A percentile compares a stretch with the other conserved stretches of the same genome.
Conservation (phyloP, 441 rosid species). For the Sinapis alba region DNA sequence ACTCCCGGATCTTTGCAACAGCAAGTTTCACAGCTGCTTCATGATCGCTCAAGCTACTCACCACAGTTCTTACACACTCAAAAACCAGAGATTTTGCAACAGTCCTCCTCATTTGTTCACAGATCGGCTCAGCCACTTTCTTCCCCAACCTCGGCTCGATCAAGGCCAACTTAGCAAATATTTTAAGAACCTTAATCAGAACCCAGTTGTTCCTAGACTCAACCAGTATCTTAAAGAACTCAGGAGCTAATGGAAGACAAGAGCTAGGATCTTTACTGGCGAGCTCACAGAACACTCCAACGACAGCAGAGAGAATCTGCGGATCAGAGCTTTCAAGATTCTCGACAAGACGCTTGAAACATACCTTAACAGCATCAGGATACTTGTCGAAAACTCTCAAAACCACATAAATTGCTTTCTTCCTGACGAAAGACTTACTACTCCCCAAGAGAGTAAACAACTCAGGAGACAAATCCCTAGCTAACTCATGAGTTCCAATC, state of each 20-base stretch:
- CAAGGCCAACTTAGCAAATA: constrained; percentile 72
- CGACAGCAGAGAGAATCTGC: constrained; percentile 56
- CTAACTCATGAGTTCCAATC: constrained; percentile 75
- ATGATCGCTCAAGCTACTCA: constrained; percentile 71
- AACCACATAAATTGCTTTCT: constrained; percentile 73
- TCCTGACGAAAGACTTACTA: constrained; percentile 63
- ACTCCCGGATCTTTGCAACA: constrained; percentile 58
- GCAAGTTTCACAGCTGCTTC: constrained; percentile 83
- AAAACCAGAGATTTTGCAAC: constrained; percentile 82
- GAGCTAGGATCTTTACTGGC: constrained; percentile 66
- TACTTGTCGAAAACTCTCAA: constrained; percentile 73
- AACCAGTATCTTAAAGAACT: constrained; percentile 73
- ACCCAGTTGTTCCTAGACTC: constrained; percentile 94
- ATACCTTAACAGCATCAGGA: constrained; percentile 84
- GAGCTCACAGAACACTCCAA: constrained; percentile 85
- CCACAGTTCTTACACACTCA: constrained; percentile 82
- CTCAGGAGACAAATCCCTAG: constrained; percentile 81
- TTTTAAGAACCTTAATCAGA: constrained; percentile 79
- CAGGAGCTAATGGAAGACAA: constrained; percentile 84
- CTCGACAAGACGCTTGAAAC: constrained; percentile 86
- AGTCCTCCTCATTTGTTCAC: constrained; percentile 84
- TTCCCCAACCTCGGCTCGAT: constrained; percentile 85
- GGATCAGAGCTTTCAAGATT: constrained; percentile 75
- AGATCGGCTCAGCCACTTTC: constrained; percentile 77
- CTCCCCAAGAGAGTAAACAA: constrained; percentile 72